Evolutionary conservation across 768 basidiomycete genomes (phyloP).

Genomic region (Naganishia friedmannii): DNA sequence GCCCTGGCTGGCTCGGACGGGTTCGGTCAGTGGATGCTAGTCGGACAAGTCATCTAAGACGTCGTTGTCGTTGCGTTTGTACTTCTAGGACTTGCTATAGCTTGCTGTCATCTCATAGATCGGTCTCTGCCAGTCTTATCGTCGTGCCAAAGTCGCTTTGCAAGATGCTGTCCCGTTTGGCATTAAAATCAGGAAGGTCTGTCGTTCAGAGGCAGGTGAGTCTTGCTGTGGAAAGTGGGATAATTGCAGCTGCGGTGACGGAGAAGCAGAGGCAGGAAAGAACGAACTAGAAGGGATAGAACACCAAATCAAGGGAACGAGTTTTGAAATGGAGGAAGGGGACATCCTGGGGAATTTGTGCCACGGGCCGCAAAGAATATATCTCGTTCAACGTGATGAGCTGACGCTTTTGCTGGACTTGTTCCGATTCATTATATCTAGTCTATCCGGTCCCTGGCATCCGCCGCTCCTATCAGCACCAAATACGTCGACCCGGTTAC

Average conservation of each 20-base stretch:
- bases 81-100: neutral
- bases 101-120: conserved; percentile 3
- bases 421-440: conserved; percentile 22
- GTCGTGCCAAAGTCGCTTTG: conserved; percentile 5
- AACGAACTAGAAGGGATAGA: neutral
- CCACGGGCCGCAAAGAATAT: neutral
- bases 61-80: neutral
- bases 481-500: conserved; percentile 64
- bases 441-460: conserved; percentile 52
- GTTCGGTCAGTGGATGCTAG: neutral
- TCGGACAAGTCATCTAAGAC: neutral
- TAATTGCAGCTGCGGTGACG: neutral
- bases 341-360: neutral
- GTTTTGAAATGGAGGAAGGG: neutral
- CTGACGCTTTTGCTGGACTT: neutral
- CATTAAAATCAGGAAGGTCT: conserved; percentile 29
- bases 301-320: neutral
- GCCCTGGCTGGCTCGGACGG: neutral
- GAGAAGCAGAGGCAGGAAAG: neutral
- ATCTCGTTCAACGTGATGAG: neutral
- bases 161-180: conserved; percentile 33
- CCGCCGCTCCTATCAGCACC: conserved; percentile 48
- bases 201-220: conserved; percentile 30
- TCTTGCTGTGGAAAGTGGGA: neutral
- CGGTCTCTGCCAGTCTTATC: conserved; percentile 6